Conservation (phyloP, 768 basidiomycete species). For the Termitomyces sp. region DNA sequence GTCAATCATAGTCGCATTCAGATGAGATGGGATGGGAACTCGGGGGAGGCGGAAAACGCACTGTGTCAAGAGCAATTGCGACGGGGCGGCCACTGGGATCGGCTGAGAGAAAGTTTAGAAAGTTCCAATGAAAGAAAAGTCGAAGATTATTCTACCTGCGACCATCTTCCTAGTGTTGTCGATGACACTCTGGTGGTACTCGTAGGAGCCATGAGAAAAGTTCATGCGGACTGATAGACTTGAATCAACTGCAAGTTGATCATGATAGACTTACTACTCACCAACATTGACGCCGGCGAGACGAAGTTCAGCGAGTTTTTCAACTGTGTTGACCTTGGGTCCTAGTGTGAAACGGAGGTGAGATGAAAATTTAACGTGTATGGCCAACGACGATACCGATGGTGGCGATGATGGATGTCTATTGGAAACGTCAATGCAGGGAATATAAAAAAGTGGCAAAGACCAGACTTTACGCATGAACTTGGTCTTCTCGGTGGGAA, state of each 20-base stretch:
- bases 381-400: conserved; percentile 60
- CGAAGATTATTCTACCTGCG: conserved; percentile 46
- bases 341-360: conserved; percentile 40
- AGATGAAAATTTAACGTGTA: neutral
- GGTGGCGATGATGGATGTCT: conserved; percentile 98
- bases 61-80: conserved; percentile 97
- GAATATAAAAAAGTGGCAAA: neutral
- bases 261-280: conserved; percentile 36
- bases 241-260: neutral
- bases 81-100: conserved; percentile 83
- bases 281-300: conserved; percentile 97
- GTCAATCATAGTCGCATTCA: conserved; percentile 12
- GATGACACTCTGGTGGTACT: conserved; percentile 98
- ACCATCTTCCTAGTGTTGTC: conserved; percentile 93
- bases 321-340: conserved; percentile 90
- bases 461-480: conserved; percentile 81
- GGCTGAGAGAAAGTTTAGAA: conserved; percentile 32
- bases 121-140: conserved; percentile 3
- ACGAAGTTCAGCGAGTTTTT: conserved; percentile 81
- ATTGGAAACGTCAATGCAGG: conserved; percentile 1
- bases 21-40: conserved; percentile 6
- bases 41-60: conserved; percentile 33
- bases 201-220: conserved; percentile 98
- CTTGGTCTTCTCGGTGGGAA: conserved; percentile 77
- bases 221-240: conserved; percentile 90